Percentiles rank a stretch among this genome's conserved stretches.
Evolutionary conservation across 192 early-diverging fungal species (phyloP).

Genomic region (Podila epigama): DNA sequence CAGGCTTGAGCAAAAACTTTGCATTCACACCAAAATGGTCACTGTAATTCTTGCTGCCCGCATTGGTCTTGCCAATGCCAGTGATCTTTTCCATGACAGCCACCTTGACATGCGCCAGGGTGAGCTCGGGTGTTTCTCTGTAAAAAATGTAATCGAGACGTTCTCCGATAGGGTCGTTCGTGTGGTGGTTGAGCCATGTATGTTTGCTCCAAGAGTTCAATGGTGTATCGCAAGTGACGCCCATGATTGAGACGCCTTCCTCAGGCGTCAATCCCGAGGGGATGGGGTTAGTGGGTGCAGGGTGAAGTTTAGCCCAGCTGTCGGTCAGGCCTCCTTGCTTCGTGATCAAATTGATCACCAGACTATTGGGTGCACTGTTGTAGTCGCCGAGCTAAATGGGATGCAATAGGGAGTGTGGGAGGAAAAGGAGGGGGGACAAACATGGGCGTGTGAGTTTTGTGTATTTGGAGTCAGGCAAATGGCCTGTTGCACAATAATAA

Average conservation of each 20-base stretch:
- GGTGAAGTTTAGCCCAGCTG: conserved; percentile 53
- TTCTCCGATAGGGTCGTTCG: conserved; percentile 45
- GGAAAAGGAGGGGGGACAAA: background rate
- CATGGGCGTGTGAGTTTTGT: background rate
- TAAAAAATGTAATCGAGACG: conserved; percentile 65
- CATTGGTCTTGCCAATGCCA: conserved; percentile 11
- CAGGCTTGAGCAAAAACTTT: background rate
- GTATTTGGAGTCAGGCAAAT: too few relatives aligned
- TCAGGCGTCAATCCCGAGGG: conserved; percentile 36
- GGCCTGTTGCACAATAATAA: background rate
- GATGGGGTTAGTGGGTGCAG: conserved; percentile 32
- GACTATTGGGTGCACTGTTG: conserved; percentile 55
- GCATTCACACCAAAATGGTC: background rate
- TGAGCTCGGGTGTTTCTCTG: conserved; percentile 49
- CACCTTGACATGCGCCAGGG: conserved; percentile 38
- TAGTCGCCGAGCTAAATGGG: conserved; percentile 59
- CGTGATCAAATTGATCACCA: conserved; percentile 51
- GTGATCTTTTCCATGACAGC: conserved; percentile 36
- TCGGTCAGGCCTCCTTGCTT: conserved; percentile 60
- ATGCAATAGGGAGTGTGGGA: background rate
- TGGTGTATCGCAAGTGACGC: conserved; percentile 63
- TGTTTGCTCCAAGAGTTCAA: conserved; percentile 61
- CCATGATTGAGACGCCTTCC: conserved; percentile 51
- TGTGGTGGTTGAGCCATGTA: conserved; percentile 40
- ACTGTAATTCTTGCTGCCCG: background rate